These are phyloP conservation scores for Eutrema yunnanense DNA, from an alignment of 345 rosid genomes.

Conservation along the genomic window DNA sequence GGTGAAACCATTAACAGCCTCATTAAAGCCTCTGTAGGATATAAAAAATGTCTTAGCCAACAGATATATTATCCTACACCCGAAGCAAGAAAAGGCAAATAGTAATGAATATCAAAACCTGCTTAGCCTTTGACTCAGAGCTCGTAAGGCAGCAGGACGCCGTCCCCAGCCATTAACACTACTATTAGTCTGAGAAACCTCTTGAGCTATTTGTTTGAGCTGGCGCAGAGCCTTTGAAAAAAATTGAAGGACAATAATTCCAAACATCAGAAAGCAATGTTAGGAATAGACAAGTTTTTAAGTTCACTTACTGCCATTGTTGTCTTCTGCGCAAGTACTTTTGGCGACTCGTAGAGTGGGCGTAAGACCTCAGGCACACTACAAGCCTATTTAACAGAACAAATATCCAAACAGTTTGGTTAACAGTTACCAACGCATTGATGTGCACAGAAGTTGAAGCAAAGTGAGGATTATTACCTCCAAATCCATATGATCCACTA, in stretches of 20 bases:
- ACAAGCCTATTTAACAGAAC: constrained; percentile 64
- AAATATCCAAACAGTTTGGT: constrained; percentile 13
- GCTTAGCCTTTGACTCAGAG: constrained; percentile 94
- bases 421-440: not conserved
- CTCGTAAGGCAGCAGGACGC: constrained; percentile 91
- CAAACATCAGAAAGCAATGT: not conserved
- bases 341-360: constrained; percentile 91
- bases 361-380: constrained; percentile 98
- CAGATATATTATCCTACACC: not conserved
- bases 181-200: constrained; percentile 73
- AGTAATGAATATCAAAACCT: constrained; percentile 40
- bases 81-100: not conserved
- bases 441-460: not conserved
- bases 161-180: constrained; percentile 86
- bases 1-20: constrained; percentile 88
- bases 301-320: constrained; percentile 78
- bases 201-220: constrained; percentile 91
- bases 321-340: constrained; percentile 92
- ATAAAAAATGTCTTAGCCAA: constrained; percentile 12
- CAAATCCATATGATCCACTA: constrained; percentile 96
- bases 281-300: not conserved
- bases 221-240: constrained; percentile 74
- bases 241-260: not conserved
- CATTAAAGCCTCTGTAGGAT: constrained; percentile 80
- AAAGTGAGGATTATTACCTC: constrained; percentile 46